Evolutionary conservation across 1,139 yeast species (phyloP).

Genomic region (Geotrichum restrictum): DNA sequence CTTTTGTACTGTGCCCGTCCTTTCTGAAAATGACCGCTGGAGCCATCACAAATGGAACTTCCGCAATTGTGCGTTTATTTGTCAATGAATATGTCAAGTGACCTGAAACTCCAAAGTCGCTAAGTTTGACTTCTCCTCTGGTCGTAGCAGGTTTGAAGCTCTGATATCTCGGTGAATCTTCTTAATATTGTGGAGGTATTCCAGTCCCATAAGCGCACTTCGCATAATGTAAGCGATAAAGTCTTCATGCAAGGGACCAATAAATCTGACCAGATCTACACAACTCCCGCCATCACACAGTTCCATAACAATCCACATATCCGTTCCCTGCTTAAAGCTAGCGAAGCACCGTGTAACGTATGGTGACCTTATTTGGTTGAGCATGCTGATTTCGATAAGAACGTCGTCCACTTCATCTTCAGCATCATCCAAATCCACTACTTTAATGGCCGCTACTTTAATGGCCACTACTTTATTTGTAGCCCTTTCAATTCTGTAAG

Average conservation of each 20-base stretch:
- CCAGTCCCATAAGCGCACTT: constrained; percentile 64
- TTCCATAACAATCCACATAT: constrained; percentile 88
- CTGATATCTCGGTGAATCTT: constrained; percentile 85
- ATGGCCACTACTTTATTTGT: constrained; percentile 47
- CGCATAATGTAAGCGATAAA: constrained; percentile 29
- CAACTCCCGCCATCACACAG: constrained; percentile 92
- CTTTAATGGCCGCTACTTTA: constrained; percentile 87
- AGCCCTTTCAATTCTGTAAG: constrained; percentile 30
- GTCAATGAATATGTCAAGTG: constrained; percentile 76
- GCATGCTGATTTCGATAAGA: constrained; percentile 70
- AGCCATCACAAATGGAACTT: constrained; percentile 99
- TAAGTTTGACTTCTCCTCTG: constrained; percentile 77
- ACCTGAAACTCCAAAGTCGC: constrained; percentile 95
- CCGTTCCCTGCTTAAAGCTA: constrained; percentile 57
- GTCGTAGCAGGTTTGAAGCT: constrained; percentile 71
- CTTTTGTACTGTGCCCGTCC: constrained; percentile 64
- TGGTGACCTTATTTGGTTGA: constrained; percentile 59
- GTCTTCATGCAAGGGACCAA: constrained; percentile 19
- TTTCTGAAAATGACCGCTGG: constrained; percentile 61
- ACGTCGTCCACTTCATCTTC: constrained; percentile 67
- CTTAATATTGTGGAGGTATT: constrained; percentile 69
- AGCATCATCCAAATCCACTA: constrained; percentile 62
- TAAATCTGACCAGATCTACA: constrained; percentile 50
- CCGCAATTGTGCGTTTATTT: constrained; percentile 84
- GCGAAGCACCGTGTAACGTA: constrained; percentile 61